These are phyloP conservation scores for Bromus sterilis DNA, from an alignment of 176 grass and related monocot species.

Conservation along the genomic window DNA sequence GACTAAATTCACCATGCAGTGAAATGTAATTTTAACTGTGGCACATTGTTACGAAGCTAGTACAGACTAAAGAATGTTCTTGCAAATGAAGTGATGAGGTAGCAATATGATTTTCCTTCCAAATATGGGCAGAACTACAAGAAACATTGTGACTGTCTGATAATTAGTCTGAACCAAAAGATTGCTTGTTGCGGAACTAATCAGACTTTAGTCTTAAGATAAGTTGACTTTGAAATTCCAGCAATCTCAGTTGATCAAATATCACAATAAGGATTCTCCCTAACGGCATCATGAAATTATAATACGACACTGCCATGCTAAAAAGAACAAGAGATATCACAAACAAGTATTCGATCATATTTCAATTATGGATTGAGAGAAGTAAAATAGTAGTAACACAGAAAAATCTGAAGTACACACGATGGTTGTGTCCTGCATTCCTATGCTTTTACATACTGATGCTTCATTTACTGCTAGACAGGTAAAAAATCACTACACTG, in stretches of 20 bases:
- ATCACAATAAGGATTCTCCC: too few relatives aligned
- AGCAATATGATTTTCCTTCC: background rate
- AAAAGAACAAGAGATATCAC: background rate
- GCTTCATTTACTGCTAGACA: background rate
- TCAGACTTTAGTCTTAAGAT: background rate
- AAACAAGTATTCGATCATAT: too few relatives aligned
- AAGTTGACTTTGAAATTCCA: background rate
- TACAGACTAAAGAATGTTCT: background rate
- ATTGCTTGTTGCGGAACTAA: background rate
- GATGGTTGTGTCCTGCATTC: too few relatives aligned
- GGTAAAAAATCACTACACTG: background rate
- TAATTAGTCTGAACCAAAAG: background rate
- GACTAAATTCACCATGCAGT: background rate
- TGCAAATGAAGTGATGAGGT: background rate
- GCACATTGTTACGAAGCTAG: background rate
- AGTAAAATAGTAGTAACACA: too few relatives aligned
- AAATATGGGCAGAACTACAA: background rate
- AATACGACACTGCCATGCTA: too few relatives aligned
- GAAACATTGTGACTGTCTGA: background rate
- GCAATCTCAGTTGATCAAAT: too few relatives aligned
- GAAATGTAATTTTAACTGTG: background rate
- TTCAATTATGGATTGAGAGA: too few relatives aligned
- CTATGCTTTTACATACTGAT: background rate
- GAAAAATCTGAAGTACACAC: too few relatives aligned
- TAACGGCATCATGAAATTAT: too few relatives aligned